Evolutionary conservation across 2,329 filamentous ascomycete genomes (phyloP), one percentile per base, ranked within the genome.

Genomic region (Colletotrichum sp.): DNA sequence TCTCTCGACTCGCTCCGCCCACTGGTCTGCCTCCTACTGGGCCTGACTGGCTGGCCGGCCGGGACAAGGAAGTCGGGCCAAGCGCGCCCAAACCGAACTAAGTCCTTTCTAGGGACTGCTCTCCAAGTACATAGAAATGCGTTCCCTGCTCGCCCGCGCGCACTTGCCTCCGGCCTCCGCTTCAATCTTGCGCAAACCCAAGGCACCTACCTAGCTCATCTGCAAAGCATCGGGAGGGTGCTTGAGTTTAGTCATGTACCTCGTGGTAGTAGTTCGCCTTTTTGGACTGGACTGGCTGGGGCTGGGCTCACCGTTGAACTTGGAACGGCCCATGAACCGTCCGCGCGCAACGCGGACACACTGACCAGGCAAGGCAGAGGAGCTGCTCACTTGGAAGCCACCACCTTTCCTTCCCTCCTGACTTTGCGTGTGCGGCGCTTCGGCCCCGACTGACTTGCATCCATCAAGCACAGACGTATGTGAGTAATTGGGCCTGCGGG

Each of bases 381-480:
- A 49, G 39, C 39, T 63, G 36, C 52, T 44, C 67, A 18, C 16
- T 32, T 49, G 18, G 39, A 49, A 49, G 39, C 18, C 39, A 21
- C 65, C 24, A 36, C 34, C 34, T 36, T 65, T 26, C 63, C 36
- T 63, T 39, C 59, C 65, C 57, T 21, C 57, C 62, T 49, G 39
- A 52, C 63, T 52, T 28, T 9, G 32, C 16, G 18, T 6, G 21
- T 15, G 34, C 24, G 34, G 57, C 39, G 66, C 66, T 64, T 63
- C 67, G 26, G 39, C 66, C 55, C 63, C 65, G 39, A 66, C 66
- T 32, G 71, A 39, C 60, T 36, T 77, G 75, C 71, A 68, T 68
- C 68, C 57, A 39, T 70, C 59, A 68, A 71, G 77, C 71, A 75
- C 71, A 71, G 71, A 76, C 68, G 65, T 26, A 52, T 60, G 68